phyloP scores from a whole-genome alignment of 257 asterid species.

The Thymus quinquecostatus region DNA sequence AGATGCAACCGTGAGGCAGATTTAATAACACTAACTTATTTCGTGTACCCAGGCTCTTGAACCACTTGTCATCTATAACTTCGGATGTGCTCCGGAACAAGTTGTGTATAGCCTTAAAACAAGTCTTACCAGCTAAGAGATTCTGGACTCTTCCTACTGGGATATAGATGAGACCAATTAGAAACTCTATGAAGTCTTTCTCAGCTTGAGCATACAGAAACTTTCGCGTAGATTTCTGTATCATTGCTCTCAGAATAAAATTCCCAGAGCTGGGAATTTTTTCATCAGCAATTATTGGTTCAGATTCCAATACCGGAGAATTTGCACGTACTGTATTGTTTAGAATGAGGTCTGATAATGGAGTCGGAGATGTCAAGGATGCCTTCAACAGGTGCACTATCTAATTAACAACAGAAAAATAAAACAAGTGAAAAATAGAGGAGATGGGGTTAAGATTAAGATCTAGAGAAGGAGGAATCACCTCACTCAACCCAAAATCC shows the following conservation, averaged over 20 bases:
- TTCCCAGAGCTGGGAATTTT: not conserved
- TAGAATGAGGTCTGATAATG: constrained; percentile 30
- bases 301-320: not conserved
- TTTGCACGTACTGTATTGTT: no score
- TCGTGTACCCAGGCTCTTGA: not conserved
- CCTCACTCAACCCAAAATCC: constrained; percentile 28
- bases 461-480: not conserved
- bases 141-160: constrained; percentile 31
- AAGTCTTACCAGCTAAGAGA: constrained; percentile 26
- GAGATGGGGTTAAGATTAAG: no score
- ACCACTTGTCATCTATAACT: not conserved
- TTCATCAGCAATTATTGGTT: not conserved
- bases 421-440: no score
- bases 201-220: constrained; percentile 27
- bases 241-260: constrained; percentile 13
- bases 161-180: constrained; percentile 28
- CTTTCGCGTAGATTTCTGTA: constrained; percentile 29
- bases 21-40: constrained; percentile 16
- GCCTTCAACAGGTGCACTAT: constrained; percentile 27
- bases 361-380: constrained; percentile 26
- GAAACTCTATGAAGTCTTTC: constrained; percentile 30
- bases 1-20: constrained; percentile 5
- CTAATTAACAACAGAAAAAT: not conserved
- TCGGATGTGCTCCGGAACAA: constrained; percentile 22
- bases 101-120: constrained; percentile 20